These are phyloP conservation scores for Coriaria nepalensis DNA, from an alignment of 306 rosid species.

Conservation along the genomic window DNA sequence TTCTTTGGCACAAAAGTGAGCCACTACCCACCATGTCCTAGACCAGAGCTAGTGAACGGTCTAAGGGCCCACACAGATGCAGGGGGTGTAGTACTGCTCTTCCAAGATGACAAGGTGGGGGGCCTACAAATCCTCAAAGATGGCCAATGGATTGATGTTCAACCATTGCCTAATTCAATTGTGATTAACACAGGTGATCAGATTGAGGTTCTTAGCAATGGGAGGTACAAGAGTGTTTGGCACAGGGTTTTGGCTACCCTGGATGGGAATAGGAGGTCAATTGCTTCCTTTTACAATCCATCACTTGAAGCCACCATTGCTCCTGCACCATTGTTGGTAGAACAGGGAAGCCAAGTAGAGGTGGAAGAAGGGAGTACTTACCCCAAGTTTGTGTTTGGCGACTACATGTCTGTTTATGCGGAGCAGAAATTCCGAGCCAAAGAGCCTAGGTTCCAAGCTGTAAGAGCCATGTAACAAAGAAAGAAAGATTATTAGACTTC, in stretches of 20 bases:
- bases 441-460: constrained; percentile 85
- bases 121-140: constrained; percentile 95
- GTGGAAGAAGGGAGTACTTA: constrained; percentile 26
- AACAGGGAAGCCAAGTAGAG: constrained; percentile 27
- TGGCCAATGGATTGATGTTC: constrained; percentile 84
- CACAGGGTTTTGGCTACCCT: constrained; percentile 58
- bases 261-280: constrained; percentile 64
- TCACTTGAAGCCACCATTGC: constrained; percentile 69
- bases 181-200: constrained; percentile 98
- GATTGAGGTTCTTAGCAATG: constrained; percentile 91
- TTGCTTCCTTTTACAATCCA: constrained; percentile 90
- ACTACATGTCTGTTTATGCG: constrained; percentile 78
- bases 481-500: background rate
- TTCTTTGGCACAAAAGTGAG: constrained; percentile 97
- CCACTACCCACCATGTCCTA: constrained; percentile 91
- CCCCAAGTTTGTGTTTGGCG: constrained; percentile 82
- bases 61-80: constrained; percentile 96
- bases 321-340: constrained; percentile 60
- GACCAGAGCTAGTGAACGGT: constrained; percentile 71
- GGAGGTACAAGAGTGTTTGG: constrained; percentile 87
- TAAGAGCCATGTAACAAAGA: constrained; percentile 33
- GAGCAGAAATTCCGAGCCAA: constrained; percentile 86
- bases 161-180: constrained; percentile 65
- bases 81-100: constrained; percentile 80
- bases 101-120: constrained; percentile 81